Evolutionary conservation across 2,329 filamentous ascomycete genomes (phyloP).

Genomic region (Didymella arachidicola): DNA sequence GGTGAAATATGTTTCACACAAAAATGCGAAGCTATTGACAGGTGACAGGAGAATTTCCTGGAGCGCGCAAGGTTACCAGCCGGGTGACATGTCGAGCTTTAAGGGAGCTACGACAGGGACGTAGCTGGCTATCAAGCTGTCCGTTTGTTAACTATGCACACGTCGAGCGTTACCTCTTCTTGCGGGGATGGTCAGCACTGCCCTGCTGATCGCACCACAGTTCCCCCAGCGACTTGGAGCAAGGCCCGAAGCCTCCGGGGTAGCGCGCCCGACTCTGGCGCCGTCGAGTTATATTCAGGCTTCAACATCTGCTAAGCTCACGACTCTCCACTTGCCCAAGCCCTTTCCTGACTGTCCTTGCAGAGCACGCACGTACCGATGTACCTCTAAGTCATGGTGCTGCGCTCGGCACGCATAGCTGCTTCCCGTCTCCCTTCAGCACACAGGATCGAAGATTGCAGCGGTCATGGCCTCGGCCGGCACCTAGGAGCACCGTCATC

Average conservation of each 20-base stretch:
- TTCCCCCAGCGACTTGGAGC: conserved; percentile 28
- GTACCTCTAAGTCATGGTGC: conserved; percentile 10
- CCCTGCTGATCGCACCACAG: conserved; percentile 35
- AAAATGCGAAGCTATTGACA: conserved; percentile 22
- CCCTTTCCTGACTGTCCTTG: conserved; percentile 13
- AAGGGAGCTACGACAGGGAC: conserved; percentile 20
- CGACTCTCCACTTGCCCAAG: conserved; percentile 19
- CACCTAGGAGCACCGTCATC: conserved; percentile 39
- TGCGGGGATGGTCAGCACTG: conserved; percentile 26
- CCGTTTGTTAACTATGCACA: conserved; percentile 24
- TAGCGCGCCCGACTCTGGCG: conserved; percentile 17
- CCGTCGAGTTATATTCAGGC: conserved; percentile 9
- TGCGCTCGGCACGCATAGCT: conserved; percentile 7
- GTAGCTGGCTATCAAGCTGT: conserved; percentile 23
- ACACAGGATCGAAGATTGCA: conserved; percentile 8
- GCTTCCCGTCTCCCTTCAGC: conserved; percentile 23
- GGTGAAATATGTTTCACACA: conserved; percentile 22
- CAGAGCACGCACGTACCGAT: conserved; percentile 12
- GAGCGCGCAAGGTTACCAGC: conserved; percentile 21
- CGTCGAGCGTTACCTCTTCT: conserved; percentile 24
- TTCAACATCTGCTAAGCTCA: conserved; percentile 15
- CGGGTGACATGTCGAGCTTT: conserved; percentile 32
- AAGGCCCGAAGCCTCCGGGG: conserved; percentile 25
- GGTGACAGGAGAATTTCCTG: conserved; percentile 24
- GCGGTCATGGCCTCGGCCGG: conserved; percentile 17